Evolutionary conservation across 2,329 filamentous ascomycete species (phyloP).

Genomic region (Monilinia fructigena): DNA sequence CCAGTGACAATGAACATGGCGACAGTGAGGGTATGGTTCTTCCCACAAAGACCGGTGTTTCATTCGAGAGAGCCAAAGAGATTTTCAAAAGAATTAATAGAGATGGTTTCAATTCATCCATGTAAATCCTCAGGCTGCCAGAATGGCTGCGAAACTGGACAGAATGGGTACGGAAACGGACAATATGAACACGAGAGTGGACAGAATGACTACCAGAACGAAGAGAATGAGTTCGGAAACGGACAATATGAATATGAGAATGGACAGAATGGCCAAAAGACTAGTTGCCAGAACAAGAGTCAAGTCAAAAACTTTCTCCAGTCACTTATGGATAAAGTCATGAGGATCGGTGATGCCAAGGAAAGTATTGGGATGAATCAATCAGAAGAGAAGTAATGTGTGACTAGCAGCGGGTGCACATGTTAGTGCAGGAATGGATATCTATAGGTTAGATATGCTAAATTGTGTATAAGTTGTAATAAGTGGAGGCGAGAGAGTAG

Average conservation of each 20-base stretch:
- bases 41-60: background rate
- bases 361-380: background rate
- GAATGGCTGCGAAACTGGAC: background rate
- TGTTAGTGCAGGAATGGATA: background rate
- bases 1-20: background rate
- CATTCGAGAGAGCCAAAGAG: too few relatives aligned
- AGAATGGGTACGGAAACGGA: too few relatives aligned
- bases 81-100: background rate
- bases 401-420: background rate
- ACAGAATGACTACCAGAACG: too few relatives aligned
- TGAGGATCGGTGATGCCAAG: background rate
- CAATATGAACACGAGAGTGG: too few relatives aligned
- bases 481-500: background rate
- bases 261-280: too few relatives aligned
- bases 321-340: background rate
- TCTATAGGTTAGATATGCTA: background rate
- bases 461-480: background rate
- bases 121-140: background rate
- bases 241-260: too few relatives aligned
- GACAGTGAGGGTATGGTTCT: background rate
- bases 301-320: background rate
- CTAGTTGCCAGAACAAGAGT: too few relatives aligned
- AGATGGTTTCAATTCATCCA: background rate
- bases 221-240: too few relatives aligned
- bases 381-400: background rate